Conservation (phyloP, 2,329 filamentous ascomycete genomes). For the Hypoxylon sp. region DNA sequence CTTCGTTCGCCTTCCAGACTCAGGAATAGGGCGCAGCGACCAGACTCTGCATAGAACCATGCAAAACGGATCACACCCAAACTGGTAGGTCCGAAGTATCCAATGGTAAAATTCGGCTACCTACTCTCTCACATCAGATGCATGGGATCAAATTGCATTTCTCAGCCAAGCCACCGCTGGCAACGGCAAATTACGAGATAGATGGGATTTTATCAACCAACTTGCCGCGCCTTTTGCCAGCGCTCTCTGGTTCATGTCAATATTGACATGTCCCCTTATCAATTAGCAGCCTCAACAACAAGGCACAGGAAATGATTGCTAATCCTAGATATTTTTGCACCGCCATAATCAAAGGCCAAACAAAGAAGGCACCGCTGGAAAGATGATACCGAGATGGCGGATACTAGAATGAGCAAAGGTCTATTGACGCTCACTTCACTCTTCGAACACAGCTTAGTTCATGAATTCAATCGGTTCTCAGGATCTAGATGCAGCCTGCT, state of each 20-base stretch:
- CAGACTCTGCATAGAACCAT: conserved; percentile 27
- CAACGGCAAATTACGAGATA: conserved; percentile 10
- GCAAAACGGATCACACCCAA: conserved; percentile 31
- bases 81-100: conserved; percentile 20
- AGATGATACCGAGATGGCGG: conserved; percentile 9
- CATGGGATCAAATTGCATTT: conserved; percentile 20
- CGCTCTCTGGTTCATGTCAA: conserved; percentile 3
- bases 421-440: conserved; percentile 13
- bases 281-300: conserved; percentile 15
- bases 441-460: not conserved
- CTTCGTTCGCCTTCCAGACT: conserved; percentile 28
- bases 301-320: conserved; percentile 12
- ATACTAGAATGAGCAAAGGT: conserved; percentile 8
- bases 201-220: conserved; percentile 11
- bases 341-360: conserved; percentile 11
- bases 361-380: conserved; percentile 11
- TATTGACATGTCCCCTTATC: conserved; percentile 11
- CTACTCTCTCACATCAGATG: conserved; percentile 40
- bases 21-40: conserved; percentile 22
- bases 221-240: conserved; percentile 18
- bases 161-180: conserved; percentile 25
- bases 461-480: conserved; percentile 2
- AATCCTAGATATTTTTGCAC: not conserved
- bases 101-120: conserved; percentile 22
- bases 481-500: not conserved